Conservation (phyloP, 139 green algal species). For the Coelastrella sp. region DNA sequence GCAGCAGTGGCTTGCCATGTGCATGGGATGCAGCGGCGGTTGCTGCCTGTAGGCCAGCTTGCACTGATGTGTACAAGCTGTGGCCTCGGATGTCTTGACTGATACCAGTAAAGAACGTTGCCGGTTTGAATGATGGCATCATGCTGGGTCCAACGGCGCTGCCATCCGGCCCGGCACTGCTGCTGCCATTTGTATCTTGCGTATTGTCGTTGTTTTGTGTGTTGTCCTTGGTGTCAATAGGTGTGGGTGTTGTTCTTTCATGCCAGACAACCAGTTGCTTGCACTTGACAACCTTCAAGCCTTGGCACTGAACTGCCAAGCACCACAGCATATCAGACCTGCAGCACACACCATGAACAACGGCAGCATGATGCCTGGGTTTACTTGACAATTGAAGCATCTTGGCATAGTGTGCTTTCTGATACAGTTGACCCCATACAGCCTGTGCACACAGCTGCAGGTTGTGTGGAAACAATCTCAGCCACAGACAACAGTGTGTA, state of each 20-base stretch:
- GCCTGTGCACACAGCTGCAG: too few relatives aligned
- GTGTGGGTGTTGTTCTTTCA: neutral
- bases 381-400: too few relatives aligned
- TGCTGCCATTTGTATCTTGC: too few relatives aligned
- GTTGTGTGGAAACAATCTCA: too few relatives aligned
- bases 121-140: neutral
- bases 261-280: constrained; percentile 35
- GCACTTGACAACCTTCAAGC: constrained; percentile 35
- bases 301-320: constrained; percentile 6
- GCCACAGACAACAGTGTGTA: too few relatives aligned
- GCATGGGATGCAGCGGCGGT: neutral
- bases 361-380: neutral
- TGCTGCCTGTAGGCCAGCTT: constrained; percentile 1
- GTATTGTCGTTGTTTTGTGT: too few relatives aligned
- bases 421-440: too few relatives aligned
- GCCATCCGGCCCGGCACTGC: too few relatives aligned
- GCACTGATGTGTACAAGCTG: constrained; percentile 21
- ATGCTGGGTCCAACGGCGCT: too few relatives aligned
- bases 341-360: neutral
- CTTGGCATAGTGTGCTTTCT: too few relatives aligned
- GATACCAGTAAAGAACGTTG: constrained; percentile 19
- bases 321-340: constrained; percentile 52
- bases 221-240: neutral
- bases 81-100: constrained; percentile 19
- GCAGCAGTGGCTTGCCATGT: neutral